Conservation (phyloP, 2,329 filamentous ascomycete species). For the Paracamarosporium sp. region DNA sequence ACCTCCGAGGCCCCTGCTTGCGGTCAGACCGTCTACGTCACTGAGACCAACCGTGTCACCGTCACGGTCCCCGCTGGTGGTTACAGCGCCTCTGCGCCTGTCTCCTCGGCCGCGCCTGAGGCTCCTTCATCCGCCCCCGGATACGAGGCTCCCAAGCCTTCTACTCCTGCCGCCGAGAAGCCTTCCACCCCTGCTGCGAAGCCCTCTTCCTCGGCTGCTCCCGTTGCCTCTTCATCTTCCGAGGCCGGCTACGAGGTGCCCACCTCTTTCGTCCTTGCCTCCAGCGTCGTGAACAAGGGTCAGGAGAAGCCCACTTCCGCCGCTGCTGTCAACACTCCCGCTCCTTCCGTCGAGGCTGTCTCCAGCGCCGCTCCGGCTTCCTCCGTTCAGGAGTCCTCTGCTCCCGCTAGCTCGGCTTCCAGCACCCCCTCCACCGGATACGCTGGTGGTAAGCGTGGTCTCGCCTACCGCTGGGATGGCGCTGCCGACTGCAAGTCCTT, state of each 20-base stretch:
- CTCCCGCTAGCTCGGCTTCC: slow-evolving; percentile 24
- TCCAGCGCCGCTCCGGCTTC: slow-evolving; percentile 5
- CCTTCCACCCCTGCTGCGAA: neutral
- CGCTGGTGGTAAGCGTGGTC: slow-evolving; percentile 65
- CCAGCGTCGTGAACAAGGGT: neutral
- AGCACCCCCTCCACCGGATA: slow-evolving; percentile 29
- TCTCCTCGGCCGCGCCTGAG: slow-evolving; percentile 12
- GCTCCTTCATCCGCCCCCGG: slow-evolving; percentile 22
- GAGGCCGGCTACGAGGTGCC: neutral
- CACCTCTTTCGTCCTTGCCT: neutral
- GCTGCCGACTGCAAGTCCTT: slow-evolving; percentile 61
- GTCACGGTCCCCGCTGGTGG: slow-evolving; percentile 46
- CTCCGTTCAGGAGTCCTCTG: slow-evolving; percentile 17
- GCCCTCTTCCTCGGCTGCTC: slow-evolving; percentile 20
- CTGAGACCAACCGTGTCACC: slow-evolving; percentile 50
- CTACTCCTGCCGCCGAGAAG: neutral
- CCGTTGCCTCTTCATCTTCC: slow-evolving; percentile 14
- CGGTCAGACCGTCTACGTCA: slow-evolving; percentile 45
- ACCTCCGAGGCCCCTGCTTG: slow-evolving; percentile 29
- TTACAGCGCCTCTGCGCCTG: slow-evolving; percentile 15
- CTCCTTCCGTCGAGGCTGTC: neutral
- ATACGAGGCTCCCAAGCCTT: slow-evolving; percentile 1
- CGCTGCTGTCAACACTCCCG: slow-evolving; percentile 2
- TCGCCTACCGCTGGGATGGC: slow-evolving; percentile 67
- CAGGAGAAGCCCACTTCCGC: neutral